A percentile compares a stretch with the other conserved stretches of the same genome.
phyloP scores from a whole-genome alignment of 1,284 basidiomycete genomes.

The Puccinia coronata region DNA sequence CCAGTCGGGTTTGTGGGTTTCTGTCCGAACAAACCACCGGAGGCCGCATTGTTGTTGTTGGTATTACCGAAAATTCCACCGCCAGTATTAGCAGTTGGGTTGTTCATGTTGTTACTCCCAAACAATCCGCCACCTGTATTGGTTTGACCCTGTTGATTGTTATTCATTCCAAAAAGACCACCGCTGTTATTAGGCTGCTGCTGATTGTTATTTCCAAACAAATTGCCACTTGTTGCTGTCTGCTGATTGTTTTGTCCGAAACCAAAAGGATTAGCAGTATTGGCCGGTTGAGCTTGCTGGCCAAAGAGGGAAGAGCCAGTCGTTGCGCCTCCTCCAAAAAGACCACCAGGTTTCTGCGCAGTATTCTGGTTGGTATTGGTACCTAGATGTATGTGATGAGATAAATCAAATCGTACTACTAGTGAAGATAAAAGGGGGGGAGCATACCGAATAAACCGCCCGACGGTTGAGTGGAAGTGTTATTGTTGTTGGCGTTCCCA shows the following conservation, averaged over 20 bases:
- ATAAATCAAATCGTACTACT: not conserved
- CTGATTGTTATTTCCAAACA: constrained; percentile 50
- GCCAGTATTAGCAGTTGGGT: constrained; percentile 54
- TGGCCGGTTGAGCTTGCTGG: constrained; percentile 24
- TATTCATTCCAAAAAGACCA: constrained; percentile 54
- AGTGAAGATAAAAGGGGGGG: not conserved
- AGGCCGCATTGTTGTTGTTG: constrained; percentile 57
- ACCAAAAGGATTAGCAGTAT: constrained; percentile 24
- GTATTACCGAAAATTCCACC: constrained; percentile 54
- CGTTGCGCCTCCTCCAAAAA: constrained; percentile 34
- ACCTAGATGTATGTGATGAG: not conserved
- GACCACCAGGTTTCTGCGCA: constrained; percentile 42
- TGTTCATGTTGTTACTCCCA: constrained; percentile 48
- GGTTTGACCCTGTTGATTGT: constrained; percentile 51
- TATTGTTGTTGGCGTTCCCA: constrained; percentile 26
- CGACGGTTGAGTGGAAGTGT: constrained; percentile 26
- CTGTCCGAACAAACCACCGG: constrained; percentile 62
- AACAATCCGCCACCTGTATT: constrained; percentile 54
- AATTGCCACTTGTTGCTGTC: constrained; percentile 8
- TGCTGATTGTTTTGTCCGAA: constrained; percentile 49
- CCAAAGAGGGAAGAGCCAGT: constrained; percentile 42
- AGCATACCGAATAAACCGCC: constrained; percentile 43
- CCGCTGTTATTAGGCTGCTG: constrained; percentile 48
- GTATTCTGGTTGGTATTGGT: constrained; percentile 47
- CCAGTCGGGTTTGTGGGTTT: constrained; percentile 54